These are phyloP conservation scores for Wakefieldia striispora DNA, from an alignment of 768 basidiomycete genomes.

Conservation along the genomic window DNA sequence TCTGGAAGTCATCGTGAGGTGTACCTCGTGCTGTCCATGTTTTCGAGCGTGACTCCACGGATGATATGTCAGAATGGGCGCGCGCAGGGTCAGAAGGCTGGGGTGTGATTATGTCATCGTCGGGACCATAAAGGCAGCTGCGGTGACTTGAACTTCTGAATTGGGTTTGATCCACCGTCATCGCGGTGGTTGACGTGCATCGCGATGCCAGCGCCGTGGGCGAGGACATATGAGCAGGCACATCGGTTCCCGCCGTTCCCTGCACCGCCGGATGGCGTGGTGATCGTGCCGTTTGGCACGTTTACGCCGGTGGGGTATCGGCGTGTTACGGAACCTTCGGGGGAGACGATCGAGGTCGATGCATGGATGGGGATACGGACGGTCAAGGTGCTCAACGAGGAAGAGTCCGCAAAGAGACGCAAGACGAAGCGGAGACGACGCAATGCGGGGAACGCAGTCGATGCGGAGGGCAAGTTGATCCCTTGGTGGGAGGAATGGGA, in stretches of 20 bases:
- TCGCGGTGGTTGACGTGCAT: too few relatives aligned
- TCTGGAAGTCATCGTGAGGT: conserved; percentile 20
- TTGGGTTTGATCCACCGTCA: too few relatives aligned
- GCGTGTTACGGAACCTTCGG: conserved; percentile 1
- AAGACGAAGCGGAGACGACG: conserved; percentile 12
- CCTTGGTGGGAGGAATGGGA: conserved; percentile 37
- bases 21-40: too few relatives aligned
- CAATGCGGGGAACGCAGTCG: conserved; percentile 21
- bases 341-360: conserved; percentile 26
- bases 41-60: too few relatives aligned
- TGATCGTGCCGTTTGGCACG: conserved; percentile 42
- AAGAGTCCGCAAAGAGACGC: conserved; percentile 16
- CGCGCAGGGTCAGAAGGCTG: too few relatives aligned
- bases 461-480: conserved; percentile 21
- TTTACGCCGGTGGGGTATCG: conserved; percentile 34
- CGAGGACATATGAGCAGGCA: not conserved
- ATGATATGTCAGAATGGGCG: too few relatives aligned
- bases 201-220: too few relatives aligned
- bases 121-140: too few relatives aligned
- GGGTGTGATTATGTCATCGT: conserved; percentile 11
- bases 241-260: conserved; percentile 50
- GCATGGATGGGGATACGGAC: conserved; percentile 22
- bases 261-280: conserved; percentile 35
- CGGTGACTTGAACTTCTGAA: too few relatives aligned
- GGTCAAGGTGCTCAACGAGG: conserved; percentile 25